Base-by-base conservation (phyloP, 257 asterid species). In the Nyctanthes arbortristis region DNA sequence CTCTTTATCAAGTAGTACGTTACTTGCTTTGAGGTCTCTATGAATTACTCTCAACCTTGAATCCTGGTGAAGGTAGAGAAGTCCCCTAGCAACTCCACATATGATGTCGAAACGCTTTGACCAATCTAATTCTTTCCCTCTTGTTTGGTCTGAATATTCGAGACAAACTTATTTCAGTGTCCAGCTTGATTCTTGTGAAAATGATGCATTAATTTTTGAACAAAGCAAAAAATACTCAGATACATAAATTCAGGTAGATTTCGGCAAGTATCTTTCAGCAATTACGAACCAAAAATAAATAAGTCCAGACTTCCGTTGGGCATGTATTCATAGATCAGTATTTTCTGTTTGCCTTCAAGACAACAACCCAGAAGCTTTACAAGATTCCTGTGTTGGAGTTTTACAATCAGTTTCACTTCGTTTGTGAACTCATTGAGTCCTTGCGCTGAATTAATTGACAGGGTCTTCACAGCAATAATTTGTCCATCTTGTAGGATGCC, bases 361-460 rank as follows among this genome's bases (percentile, higher is more conserved):
- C 82, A 82, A 28, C 87, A 75, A 39, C 82, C 82, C 1, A 78
- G 71, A 73, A 82, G 87, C 78, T 61, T 73, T 75, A 82, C 87
- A 20, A 82, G 87, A 68, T 82, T 82, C 63, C 84, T 67, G 68
- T 82, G 87, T 70, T 78, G 87, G 67, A 82, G 87, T 62, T 78
- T 82, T 16, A 76, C 80, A 0, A 82, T 82, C 69, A 78, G 68
- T 65, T 73, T 69, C 24, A 82, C 75, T 78, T 82, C 84, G 32
- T 73, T 82, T 52, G 73, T 82, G 77, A 79, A 82, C 69, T 82
- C 87, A 9, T 79, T 54, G 5, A 66, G 12, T 54, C 87, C 87
- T 65, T 82, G 87, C 34, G 78, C 82, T 22, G 87, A 82, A 77
- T 60, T 74, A 59, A 65, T 58, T 8, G 87, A 79, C 18, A 82